Evolutionary conservation across 2,329 filamentous ascomycete genomes (phyloP), one percentile per base, ranked within the genome.

Genomic region (Arthrobotrys conoides): DNA sequence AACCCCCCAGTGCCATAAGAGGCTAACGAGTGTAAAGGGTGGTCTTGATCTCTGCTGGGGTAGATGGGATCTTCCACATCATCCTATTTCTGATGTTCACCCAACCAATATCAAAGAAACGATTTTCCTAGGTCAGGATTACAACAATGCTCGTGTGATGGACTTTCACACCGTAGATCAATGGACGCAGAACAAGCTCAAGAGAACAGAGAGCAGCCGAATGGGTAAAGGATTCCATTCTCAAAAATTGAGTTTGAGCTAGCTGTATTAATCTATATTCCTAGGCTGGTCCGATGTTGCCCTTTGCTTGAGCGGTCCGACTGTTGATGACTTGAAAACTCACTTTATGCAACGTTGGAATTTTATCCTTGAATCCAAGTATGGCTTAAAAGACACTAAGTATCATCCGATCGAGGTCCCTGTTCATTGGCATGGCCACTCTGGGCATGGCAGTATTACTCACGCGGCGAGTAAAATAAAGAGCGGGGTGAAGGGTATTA

Each of bases 291-390:
- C 92, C 14, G 94, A 97, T 84, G 89, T 97, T 75, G 91, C 92
- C 10, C 87, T 97, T 71, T 93, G 90, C 81, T 84, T 97, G 72
- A 88, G 88, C 14, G 94, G 94, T 0, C 90, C 91, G 0, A 91
- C 93, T 9, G 91, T 95, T 0, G 87, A 91, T 80, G 93, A 92
- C 83, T 86, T 97, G 36, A 87, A 90, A 36, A 88, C 89, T 4
- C 93, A 97, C 83, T 97, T 97, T 82, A 88, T 90, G 1, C 91
- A 97, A 83, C 87, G 94, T 81, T 97, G 94, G 88, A 97, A 97
- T 85, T 96, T 93, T 83, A 94, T 97, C 80, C 97, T 90, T 80
- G 88, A 90, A 71, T 90, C 92, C 65, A 97, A 97, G 84, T 85
- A 78, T 33, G 53, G 68, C 33, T 44, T 65, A 20, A 71, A 71